These are phyloP conservation scores for Diplocarpon rosae DNA, from an alignment of 2,329 filamentous ascomycete species.

Conservation along the genomic window DNA sequence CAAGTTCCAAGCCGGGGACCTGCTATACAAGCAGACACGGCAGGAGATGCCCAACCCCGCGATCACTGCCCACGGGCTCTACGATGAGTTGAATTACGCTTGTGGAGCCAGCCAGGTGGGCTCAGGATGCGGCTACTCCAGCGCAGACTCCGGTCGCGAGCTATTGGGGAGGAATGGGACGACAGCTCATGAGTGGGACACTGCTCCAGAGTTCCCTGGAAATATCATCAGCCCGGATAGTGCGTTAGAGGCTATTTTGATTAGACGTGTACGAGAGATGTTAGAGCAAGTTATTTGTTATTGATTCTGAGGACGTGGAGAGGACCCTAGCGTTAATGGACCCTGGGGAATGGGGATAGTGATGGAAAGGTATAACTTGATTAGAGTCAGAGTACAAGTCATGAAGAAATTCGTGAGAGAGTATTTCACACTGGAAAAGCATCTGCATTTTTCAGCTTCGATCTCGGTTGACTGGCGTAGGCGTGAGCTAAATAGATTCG, in stretches of 20 bases:
- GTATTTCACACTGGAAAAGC: neutral
- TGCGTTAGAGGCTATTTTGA: constrained; percentile 29
- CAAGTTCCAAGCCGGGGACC: constrained; percentile 58
- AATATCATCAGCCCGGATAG: no score
- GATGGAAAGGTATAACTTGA: neutral
- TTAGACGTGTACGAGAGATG: constrained; percentile 24
- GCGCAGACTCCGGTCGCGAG: constrained; percentile 43
- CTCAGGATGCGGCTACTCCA: constrained; percentile 39
- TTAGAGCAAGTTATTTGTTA: constrained; percentile 10
- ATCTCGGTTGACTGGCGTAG: no score
- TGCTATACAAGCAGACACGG: constrained; percentile 49
- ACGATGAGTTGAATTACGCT: constrained; percentile 57
- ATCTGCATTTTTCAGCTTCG: no score
- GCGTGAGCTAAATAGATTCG: no score
- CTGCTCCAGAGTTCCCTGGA: constrained; percentile 29
- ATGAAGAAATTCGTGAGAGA: no score
- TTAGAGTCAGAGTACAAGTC: neutral
- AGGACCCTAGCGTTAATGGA: neutral
- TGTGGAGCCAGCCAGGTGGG: constrained; percentile 50
- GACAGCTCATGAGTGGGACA: constrained; percentile 36
- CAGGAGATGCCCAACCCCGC: constrained; percentile 58
- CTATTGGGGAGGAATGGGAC: constrained; percentile 36
- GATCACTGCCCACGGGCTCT: constrained; percentile 64
- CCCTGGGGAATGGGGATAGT: neutral
- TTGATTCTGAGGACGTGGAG: neutral